Conservation (phyloP, 257 asterid genomes). For the Anisodus acutangulus region DNA sequence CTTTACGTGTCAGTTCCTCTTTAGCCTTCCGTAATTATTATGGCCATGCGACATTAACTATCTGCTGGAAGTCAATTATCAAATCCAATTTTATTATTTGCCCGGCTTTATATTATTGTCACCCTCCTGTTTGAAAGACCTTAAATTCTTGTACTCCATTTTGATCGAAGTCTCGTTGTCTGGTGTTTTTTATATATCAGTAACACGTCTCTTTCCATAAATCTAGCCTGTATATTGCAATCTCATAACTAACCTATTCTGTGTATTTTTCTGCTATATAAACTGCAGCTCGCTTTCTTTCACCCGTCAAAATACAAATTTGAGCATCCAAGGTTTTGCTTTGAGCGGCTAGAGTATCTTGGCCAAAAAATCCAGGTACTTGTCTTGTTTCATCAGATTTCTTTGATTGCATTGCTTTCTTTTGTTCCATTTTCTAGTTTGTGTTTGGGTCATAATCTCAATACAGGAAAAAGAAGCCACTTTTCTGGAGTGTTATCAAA, state of each 20-base stretch:
- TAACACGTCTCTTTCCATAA: neutral
- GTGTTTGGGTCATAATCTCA: neutral
- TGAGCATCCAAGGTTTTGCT: slow-evolving; percentile 97
- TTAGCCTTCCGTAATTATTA: neutral
- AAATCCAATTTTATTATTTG: neutral
- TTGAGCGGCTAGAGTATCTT: slow-evolving; percentile 86
- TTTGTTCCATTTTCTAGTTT: neutral
- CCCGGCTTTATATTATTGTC: neutral
- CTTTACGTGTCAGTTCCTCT: neutral
- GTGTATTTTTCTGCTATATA: neutral
- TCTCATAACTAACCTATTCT: neutral
- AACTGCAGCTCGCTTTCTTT: slow-evolving; percentile 76
- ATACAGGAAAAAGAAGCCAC: neutral
- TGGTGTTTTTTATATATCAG: neutral
- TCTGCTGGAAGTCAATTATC: slow-evolving; percentile 3
- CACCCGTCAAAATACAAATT: slow-evolving; percentile 86
- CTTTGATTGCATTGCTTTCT: neutral
- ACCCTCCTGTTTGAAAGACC: neutral
- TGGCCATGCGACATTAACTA: neutral
- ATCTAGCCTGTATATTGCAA: neutral
- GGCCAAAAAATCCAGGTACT: slow-evolving; percentile 95
- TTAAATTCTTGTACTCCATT: neutral
- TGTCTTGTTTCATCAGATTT: neutral
- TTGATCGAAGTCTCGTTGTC: neutral
- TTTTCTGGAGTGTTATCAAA: no score